Base-by-base conservation (phyloP, 2,329 filamentous ascomycete genomes). In the Arthrobotrys megalospora region DNA sequence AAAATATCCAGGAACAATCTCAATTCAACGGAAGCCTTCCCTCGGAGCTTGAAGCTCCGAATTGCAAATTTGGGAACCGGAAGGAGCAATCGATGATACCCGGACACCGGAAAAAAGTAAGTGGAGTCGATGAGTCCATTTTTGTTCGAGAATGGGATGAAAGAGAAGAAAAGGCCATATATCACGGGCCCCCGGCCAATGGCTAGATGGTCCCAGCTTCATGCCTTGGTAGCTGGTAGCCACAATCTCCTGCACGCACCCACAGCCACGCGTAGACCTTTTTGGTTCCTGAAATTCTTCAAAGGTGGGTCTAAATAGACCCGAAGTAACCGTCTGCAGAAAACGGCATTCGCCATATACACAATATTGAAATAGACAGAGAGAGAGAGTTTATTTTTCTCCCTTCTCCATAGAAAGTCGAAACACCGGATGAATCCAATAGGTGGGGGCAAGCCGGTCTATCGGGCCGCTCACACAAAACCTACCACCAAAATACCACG, bases 11-110 rank as follows among this genome's bases (percentile, higher is more conserved):
- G 41, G 47, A 58, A 21, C 53, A 32, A 71, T 12, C 55, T 16
- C 34, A n/a, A 6, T 60, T n/a, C 8, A 43, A 60, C 53, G 55
- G 41, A 21, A 19, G 16, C 19, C 41, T 24, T 10, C 19, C 62
- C 21, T 68, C 70, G 63, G 70, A 63, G 43, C 53, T 47, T 75
- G 14, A 55, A 53, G 43, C 50, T 63, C 70, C 70, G 63, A 66
- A 48, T 32, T 52, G 16, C 19, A 60, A 43, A 41, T 28, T 60
- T 60, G 55, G 55, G 55, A 64, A 16, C 45, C 45, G 45, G 45
- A 58, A 67, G 34, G 19, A 45, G 60, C 21, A n/a, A 58, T 24
- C 16, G 38, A 62, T 16, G 48, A 60, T 48, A 47, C 60, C 60
- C 11, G 34, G 36, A 71, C 41, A 32, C 28, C 21, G n/a, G 48